Evolutionary conservation across 1,139 yeast genomes (phyloP), one percentile per base, ranked within the genome.

Genomic region (Candida frijolesensis): DNA sequence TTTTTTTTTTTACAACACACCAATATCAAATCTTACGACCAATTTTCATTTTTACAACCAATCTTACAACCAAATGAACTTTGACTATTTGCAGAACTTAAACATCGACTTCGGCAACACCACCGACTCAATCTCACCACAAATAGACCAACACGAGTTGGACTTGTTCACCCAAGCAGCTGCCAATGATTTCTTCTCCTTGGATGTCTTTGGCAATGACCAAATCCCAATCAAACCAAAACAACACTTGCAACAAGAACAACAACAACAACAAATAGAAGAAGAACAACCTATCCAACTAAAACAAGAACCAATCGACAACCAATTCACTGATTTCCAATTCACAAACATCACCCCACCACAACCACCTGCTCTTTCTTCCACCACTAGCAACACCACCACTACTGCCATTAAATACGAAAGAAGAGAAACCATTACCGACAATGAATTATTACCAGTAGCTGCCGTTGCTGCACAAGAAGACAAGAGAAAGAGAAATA

Each of bases 401-500:
- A 44, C 33, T 27, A 33, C 5, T 12, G n/a, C 12, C 16, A 16
- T 19, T 22, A 18, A 15, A 39, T n/a, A 25, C 10, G 19, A 35
- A 18, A 35, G 19, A 10, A 18, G 12, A 12, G 30, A 38, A 38
- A 4, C 41, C 9, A 37, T 25, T 5, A 22, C 11, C n/a, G 27
- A 40, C 29, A 25, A 3, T 9, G 29, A 8, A 6, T 8, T 25
- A 25, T 25, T 25, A 6, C 29, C 29, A 29, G 14, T 15, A 2
- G 57, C 59, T 5, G 46, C 43, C n/a, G 48, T 40, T 12, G 54
- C 57, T 8, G 56, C 58, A 9, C n/a, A 27, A 34, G 57, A 55
- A 46, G 82, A 79, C 56, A 81, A 82, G 63, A 72, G 84, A 58
- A 76, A 79, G 62, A 68, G 86, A 58, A 83, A 83, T 62, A 82